A percentile compares a stretch with the other conserved stretches of the same genome.
These are phyloP conservation scores for Backusella liffmaniae DNA, from an alignment of 192 early-diverging fungal species.

Conservation along the genomic window DNA sequence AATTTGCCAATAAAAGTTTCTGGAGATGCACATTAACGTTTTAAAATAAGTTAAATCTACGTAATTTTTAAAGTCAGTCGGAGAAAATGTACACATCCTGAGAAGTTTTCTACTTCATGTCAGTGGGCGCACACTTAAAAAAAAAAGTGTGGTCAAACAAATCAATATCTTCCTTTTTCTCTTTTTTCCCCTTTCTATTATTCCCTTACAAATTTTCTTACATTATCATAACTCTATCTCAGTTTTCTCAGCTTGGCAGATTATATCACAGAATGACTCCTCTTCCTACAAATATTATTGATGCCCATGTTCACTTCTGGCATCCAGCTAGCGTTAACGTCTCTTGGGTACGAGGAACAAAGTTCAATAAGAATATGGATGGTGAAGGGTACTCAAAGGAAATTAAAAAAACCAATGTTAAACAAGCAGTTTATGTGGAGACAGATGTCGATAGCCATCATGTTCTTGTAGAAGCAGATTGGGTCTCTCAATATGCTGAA, in stretches of 20 bases:
- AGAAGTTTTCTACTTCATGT: neutral
- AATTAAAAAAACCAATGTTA: neutral
- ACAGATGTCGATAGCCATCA: conserved; percentile 26
- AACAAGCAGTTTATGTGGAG: conserved; percentile 27
- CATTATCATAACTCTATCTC: neutral
- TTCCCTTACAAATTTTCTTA: neutral
- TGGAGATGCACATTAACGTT: neutral
- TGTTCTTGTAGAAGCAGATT: conserved; percentile 30
- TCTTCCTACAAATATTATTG: conserved; percentile 14
- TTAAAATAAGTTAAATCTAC: neutral
- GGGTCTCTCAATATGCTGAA: conserved; percentile 27
- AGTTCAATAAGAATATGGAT: conserved; percentile 15
- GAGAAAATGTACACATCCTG: neutral
- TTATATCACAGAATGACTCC: neutral
- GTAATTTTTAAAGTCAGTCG: conserved; percentile 5
- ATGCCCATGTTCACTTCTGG: conserved; percentile 35
- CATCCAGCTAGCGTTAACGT: conserved; percentile 15
- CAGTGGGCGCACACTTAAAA: neutral
- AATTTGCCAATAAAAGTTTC: neutral
- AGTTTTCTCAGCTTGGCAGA: neutral
- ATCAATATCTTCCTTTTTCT: neutral
- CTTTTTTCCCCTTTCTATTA: neutral
- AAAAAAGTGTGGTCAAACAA: neutral
- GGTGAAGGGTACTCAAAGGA: neutral
- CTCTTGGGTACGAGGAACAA: conserved; percentile 22